Evolutionary conservation across 2,329 filamentous ascomycete genomes (phyloP).

Genomic region (Diplodia mutila): DNA sequence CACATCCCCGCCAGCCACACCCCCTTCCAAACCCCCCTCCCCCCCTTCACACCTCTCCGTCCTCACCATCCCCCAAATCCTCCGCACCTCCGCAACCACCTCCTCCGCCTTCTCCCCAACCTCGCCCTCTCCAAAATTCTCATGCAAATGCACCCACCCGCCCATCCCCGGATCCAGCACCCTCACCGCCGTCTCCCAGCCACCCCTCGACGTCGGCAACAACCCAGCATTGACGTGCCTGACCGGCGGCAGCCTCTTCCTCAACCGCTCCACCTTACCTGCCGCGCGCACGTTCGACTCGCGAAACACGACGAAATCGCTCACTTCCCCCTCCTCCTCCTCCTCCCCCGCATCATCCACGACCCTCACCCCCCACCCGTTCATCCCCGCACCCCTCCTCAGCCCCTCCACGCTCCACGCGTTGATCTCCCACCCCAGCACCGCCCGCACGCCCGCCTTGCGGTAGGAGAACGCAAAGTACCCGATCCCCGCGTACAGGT

Average conservation of each 20-base stretch:
- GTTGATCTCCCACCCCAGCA: constrained; percentile 90
- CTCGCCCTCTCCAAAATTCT: constrained; percentile 55
- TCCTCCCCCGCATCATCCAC: constrained; percentile 5
- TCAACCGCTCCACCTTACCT: constrained; percentile 32
- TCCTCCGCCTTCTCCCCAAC: constrained; percentile 33
- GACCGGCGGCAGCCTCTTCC: constrained; percentile 41
- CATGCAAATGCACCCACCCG: constrained; percentile 65
- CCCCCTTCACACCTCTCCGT: constrained; percentile 41
- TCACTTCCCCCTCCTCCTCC: constrained; percentile 10
- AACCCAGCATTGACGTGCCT: constrained; percentile 64
- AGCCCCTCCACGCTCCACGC: constrained; percentile 53
- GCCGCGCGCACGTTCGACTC: constrained; percentile 45
- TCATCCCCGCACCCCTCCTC: constrained; percentile 44
- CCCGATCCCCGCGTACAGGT: constrained; percentile 90
- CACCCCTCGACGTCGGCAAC: constrained; percentile 55
- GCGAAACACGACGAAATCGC: constrained; percentile 45
- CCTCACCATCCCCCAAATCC: constrained; percentile 43
- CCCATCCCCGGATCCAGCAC: constrained; percentile 51
- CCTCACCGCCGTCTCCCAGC: constrained; percentile 55
- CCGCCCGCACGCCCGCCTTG: constrained; percentile 65
- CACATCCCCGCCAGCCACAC: constrained; percentile 3
- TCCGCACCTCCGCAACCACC: constrained; percentile 47
- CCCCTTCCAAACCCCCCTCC: background rate
- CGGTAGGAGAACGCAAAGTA: constrained; percentile 91
- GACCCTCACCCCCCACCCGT: constrained; percentile 42